Evolutionary conservation across 805 yeast genomes (phyloP), one percentile per base, ranked within the genome.

Genomic region (Zygotorulaspora chibaensis): DNA sequence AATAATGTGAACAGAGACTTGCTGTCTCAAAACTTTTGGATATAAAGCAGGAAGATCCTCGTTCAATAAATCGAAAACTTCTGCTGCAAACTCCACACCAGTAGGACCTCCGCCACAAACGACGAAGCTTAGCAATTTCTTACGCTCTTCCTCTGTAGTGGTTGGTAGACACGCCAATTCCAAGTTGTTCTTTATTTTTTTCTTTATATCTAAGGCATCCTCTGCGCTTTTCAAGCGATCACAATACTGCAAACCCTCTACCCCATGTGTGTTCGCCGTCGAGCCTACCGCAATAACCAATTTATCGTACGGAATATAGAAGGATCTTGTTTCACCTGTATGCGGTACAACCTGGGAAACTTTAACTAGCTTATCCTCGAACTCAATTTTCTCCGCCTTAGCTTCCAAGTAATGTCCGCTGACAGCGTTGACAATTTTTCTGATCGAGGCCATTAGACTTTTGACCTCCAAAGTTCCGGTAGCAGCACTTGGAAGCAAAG

Each of bases 21-120:
- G 77, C 57, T 80, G 83, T 64, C 84, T 72, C 39, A 82, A 64
- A 40, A 81, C 70, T 54, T 73, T 72, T 45, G 87, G 87, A 63
- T 77, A 82, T 42, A 70, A 63, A 45, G 74, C 71, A 37, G 73
- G 70, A 54, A 82, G 63, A 59, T 82, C 87, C 62, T 82, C 87
- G 58, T 81, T 80, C 59, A 82, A 67, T 54, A 82, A 62, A 56
- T 82, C 88, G 53, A 70, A 80, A 25, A 82, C 75, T 63, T 82
- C 88, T 27, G 87, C 85, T 26, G 88, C 87, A 55, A 81, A 75
- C 59, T 81, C 87, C 29, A 80, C 84, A 55, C 87, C 87, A 1
- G 87, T 81, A 44, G 87, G 86, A 36, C 87, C 87, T 49, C 87
- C 87, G 50, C 87, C 87, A 62, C 86, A 81, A 28, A 81, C 76